Evolutionary conservation across 345 rosid genomes (phyloP).

Genomic region (Microcos paniculata): DNA sequence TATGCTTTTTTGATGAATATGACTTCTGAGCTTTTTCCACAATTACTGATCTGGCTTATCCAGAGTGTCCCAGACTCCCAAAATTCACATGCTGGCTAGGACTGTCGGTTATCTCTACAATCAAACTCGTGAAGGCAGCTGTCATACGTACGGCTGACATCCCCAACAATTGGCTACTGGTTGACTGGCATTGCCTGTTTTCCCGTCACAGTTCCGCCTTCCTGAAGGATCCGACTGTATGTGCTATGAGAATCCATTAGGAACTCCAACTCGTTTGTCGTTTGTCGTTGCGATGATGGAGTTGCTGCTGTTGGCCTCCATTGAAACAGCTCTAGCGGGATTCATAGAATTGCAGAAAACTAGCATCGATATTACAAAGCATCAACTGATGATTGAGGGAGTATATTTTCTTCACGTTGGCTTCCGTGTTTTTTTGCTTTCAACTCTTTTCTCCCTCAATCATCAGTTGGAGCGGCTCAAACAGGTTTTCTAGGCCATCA

Average conservation of each 20-base stretch:
- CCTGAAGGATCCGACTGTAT: constrained; percentile 2
- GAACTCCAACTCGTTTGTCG: constrained; percentile 10
- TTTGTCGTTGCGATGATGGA: neutral
- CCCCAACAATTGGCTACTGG: neutral
- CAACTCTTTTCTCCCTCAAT: too few relatives aligned
- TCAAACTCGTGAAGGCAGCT: too few relatives aligned
- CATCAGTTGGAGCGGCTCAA: too few relatives aligned
- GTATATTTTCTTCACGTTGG: neutral
- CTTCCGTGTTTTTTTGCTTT: too few relatives aligned
- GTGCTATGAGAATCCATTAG: constrained; percentile 8
- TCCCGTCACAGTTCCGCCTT: neutral
- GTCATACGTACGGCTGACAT: neutral
- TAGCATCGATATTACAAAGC: neutral
- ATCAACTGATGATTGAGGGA: too few relatives aligned
- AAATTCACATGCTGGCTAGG: neutral
- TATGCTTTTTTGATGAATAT: too few relatives aligned
- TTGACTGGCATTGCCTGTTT: neutral
- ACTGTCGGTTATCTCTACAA: neutral
- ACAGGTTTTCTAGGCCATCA: too few relatives aligned
- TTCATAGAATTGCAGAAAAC: neutral
- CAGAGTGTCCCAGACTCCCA: too few relatives aligned
- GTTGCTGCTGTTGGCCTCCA: neutral
- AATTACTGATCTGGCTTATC: too few relatives aligned
- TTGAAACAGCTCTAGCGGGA: neutral
- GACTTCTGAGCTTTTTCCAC: too few relatives aligned